Conservation (phyloP, 352 stramenopile species). For the Thalassiosira delicatula region DNA sequence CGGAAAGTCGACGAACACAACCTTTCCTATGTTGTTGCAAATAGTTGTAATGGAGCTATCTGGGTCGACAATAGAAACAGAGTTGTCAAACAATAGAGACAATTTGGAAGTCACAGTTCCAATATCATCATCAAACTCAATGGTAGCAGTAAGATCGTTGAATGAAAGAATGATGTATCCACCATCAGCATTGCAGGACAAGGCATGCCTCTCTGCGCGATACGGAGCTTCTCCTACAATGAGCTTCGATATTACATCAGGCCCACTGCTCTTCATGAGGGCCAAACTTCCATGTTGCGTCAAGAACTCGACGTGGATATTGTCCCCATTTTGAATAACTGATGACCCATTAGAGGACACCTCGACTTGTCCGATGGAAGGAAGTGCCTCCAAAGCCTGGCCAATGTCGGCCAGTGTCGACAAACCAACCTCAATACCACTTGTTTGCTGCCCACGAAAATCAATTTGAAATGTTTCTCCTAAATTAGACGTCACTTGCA, state of each 20-base stretch:
- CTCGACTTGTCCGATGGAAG: constrained; percentile 81
- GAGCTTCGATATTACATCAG: constrained; percentile 43
- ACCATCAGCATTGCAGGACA: constrained; percentile 65
- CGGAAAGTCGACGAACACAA: constrained; percentile 87
- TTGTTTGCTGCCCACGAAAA: constrained; percentile 83
- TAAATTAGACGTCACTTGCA: constrained; percentile 38
- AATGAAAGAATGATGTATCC: constrained; percentile 60
- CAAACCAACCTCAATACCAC: constrained; percentile 80
- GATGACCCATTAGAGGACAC: constrained; percentile 46
- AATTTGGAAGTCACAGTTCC: constrained; percentile 72
- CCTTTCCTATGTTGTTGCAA: constrained; percentile 59
- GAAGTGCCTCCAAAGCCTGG: constrained; percentile 85
- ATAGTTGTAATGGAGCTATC: constrained; percentile 49
- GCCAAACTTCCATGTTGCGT: constrained; percentile 55
- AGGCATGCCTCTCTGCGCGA: constrained; percentile 72
- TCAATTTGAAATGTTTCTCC: constrained; percentile 71
- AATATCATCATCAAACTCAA: constrained; percentile 71
- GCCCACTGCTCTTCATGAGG: constrained; percentile 56
- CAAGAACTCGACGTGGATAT: constrained; percentile 60
- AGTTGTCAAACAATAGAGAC: constrained; percentile 42
- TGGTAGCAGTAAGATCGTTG: constrained; percentile 49
- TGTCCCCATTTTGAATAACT: constrained; percentile 55
- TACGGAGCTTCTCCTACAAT: constrained; percentile 79
- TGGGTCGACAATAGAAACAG: constrained; percentile 65
- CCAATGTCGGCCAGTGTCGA: constrained; percentile 49